A percentile compares a stretch with the other conserved stretches of the same genome.
Evolutionary conservation across 2,329 filamentous ascomycete genomes (phyloP).

Genomic region (Escovopsis weberi): DNA sequence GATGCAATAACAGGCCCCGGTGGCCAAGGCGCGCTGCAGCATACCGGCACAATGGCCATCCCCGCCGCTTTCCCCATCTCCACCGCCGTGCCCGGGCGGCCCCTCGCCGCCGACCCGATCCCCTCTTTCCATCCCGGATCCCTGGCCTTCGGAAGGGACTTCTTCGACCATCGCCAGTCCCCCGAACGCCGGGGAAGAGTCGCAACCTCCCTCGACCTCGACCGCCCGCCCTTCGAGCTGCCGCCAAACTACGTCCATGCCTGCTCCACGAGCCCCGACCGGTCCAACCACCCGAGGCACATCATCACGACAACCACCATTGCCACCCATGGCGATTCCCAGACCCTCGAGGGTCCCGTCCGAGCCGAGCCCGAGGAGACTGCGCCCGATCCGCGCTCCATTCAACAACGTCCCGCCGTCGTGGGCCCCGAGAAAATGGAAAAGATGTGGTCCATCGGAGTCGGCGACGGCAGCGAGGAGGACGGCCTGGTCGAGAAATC

Average conservation of each 20-base stretch:
- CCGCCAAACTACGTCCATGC: slow-evolving; percentile 13
- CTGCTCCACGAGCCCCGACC: slow-evolving; percentile 15
- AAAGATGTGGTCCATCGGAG: slow-evolving; percentile 51
- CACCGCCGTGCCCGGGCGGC: slow-evolving; percentile 13
- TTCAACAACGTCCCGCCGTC: neutral
- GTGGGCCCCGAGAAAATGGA: slow-evolving; percentile 40
- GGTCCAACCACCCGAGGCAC: slow-evolving; percentile 3
- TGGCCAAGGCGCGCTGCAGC: slow-evolving; percentile 13
- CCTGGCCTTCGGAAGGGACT: slow-evolving; percentile 20
- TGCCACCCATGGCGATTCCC: slow-evolving; percentile 7
- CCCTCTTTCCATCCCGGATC: slow-evolving; percentile 18
- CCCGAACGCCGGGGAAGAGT: slow-evolving; percentile 16
- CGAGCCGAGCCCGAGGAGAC: slow-evolving; percentile 7
- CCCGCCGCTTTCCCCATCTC: slow-evolving; percentile 18
- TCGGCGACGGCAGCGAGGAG: slow-evolving; percentile 31
- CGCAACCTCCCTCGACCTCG: slow-evolving; percentile 21
- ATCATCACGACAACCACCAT: slow-evolving; percentile 9
- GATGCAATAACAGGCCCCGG: slow-evolving; percentile 21
- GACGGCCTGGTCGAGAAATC: slow-evolving; percentile 50
- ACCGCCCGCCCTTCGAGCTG: slow-evolving; percentile 13
- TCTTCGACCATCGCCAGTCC: slow-evolving; percentile 21
- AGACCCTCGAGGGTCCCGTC: slow-evolving; percentile 3
- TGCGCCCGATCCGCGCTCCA: slow-evolving; percentile 1
- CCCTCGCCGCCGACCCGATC: slow-evolving; percentile 16
- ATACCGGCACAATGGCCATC: slow-evolving; percentile 16